Evolutionary conservation across 202 grass and related monocot species (phyloP).

Genomic region (Schoenoplectus triqueter): DNA sequence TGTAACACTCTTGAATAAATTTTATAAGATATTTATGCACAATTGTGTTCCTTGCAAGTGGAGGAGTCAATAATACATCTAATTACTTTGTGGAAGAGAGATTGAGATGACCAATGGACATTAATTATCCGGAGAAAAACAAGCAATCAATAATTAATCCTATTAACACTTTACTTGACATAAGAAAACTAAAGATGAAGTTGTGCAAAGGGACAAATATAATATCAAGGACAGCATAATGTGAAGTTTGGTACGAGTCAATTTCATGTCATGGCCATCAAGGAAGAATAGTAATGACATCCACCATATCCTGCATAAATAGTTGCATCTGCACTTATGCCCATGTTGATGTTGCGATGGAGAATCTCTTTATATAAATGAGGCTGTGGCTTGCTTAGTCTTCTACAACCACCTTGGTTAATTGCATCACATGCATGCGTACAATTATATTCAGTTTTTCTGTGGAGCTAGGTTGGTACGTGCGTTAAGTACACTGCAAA

Average conservation of each 20-base stretch:
- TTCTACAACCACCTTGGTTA: slow-evolving; percentile 31
- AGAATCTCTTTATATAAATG: slow-evolving; percentile 37
- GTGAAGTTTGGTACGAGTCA: slow-evolving; percentile 36
- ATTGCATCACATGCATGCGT: slow-evolving; percentile 35
- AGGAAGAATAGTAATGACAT: slow-evolving; percentile 33
- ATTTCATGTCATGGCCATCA: slow-evolving; percentile 40
- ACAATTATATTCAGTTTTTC: slow-evolving; percentile 28
- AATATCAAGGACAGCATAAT: slow-evolving; percentile 29
- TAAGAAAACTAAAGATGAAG: slow-evolving; percentile 18
- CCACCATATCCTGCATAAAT: slow-evolving; percentile 21
- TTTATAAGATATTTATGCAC: neutral
- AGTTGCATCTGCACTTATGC: slow-evolving; percentile 35
- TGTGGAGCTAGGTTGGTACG: neutral
- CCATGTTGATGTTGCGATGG: slow-evolving; percentile 38
- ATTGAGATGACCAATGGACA: neutral
- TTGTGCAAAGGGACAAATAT: slow-evolving; percentile 8
- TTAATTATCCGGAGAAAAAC: slow-evolving; percentile 28
- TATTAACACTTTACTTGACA: slow-evolving; percentile 27
- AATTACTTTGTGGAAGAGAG: neutral
- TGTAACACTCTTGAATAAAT: slow-evolving; percentile 17
- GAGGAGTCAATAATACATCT: neutral
- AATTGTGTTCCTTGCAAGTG: neutral
- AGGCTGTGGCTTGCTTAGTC: slow-evolving; percentile 18
- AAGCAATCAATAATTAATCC: neutral
- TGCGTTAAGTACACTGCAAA: neutral